Evolutionary conservation across 75 land plant species (phyloP).

Genomic region (Pinus taeda): DNA sequence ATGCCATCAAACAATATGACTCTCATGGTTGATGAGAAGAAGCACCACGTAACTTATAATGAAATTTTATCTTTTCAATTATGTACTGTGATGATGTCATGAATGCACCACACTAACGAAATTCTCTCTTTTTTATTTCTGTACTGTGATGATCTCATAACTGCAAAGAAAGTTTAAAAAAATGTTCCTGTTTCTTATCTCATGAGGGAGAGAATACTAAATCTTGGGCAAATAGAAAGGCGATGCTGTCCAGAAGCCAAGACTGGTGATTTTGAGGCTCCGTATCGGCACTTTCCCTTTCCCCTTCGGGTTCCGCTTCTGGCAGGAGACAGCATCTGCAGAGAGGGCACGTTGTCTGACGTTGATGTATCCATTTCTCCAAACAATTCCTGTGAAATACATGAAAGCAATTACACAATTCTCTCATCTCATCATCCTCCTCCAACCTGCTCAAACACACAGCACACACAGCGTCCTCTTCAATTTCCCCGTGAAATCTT

Average conservation of each 20-base stretch:
- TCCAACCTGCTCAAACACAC: slow-evolving; percentile 37
- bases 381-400: slow-evolving; percentile 42
- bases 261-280: not conserved
- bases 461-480: slow-evolving; percentile 15
- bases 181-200: too few relatives aligned
- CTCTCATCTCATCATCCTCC: slow-evolving; percentile 19
- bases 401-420: slow-evolving; percentile 28
- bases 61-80: too few relatives aligned
- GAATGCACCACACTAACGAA: too few relatives aligned
- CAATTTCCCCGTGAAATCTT: not conserved
- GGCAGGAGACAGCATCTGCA: slow-evolving; percentile 20
- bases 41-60: too few relatives aligned
- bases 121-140: too few relatives aligned
- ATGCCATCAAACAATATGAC: too few relatives aligned
- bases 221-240: slow-evolving; percentile 1
- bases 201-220: too few relatives aligned
- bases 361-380: slow-evolving; percentile 35
- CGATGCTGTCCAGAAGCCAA: slow-evolving; percentile 1
- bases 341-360: slow-evolving; percentile 34
- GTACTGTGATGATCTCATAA: too few relatives aligned
- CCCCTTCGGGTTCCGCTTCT: not conserved
- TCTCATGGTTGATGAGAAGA: too few relatives aligned
- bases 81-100: too few relatives aligned
- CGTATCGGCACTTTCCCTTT: not conserved
- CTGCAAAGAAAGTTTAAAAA: too few relatives aligned